phyloP scores from a whole-genome alignment of 352 stramenopile genomes.

The Pythium guiyangense region DNA sequence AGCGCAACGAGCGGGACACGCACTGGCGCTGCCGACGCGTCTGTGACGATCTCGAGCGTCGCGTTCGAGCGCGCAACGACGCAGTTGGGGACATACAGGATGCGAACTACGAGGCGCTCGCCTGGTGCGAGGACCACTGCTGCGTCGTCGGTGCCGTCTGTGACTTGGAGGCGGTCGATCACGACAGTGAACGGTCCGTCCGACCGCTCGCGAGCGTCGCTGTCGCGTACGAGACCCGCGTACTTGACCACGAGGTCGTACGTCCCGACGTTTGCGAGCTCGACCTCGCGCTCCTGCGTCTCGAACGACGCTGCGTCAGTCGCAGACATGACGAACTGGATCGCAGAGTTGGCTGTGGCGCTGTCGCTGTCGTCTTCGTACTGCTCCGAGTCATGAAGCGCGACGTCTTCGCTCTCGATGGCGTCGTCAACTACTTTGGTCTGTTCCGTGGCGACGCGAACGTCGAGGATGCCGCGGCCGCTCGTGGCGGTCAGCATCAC shows the following conservation, averaged over 20 bases:
- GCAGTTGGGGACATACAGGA: slow-evolving; percentile 24
- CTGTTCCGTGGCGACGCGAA: slow-evolving; percentile 8
- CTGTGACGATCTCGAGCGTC: slow-evolving; percentile 28
- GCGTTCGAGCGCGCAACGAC: slow-evolving; percentile 11
- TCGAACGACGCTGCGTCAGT: background rate
- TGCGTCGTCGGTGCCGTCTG: background rate
- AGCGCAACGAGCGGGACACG: slow-evolving; percentile 17
- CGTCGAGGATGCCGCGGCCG: slow-evolving; percentile 28
- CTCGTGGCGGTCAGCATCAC: slow-evolving; percentile 31
- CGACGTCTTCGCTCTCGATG: background rate
- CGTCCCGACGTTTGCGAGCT: slow-evolving; percentile 7
- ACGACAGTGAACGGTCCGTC: slow-evolving; percentile 1
- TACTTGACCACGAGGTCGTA: slow-evolving; percentile 1
- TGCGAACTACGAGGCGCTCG: background rate
- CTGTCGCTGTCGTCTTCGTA: background rate
- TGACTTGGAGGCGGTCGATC: background rate
- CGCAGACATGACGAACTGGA: background rate
- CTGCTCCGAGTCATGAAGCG: no score
- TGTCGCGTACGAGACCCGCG: background rate
- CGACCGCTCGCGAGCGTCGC: background rate
- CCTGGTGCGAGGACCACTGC: slow-evolving; percentile 1
- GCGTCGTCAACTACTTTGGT: background rate
- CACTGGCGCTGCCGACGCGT: slow-evolving; percentile 13
- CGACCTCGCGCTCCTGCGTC: background rate
- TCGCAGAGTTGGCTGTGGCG: background rate